These are phyloP conservation scores for Phytophthora boehmeriae DNA, from an alignment of 352 stramenopile species.

Conservation along the genomic window DNA sequence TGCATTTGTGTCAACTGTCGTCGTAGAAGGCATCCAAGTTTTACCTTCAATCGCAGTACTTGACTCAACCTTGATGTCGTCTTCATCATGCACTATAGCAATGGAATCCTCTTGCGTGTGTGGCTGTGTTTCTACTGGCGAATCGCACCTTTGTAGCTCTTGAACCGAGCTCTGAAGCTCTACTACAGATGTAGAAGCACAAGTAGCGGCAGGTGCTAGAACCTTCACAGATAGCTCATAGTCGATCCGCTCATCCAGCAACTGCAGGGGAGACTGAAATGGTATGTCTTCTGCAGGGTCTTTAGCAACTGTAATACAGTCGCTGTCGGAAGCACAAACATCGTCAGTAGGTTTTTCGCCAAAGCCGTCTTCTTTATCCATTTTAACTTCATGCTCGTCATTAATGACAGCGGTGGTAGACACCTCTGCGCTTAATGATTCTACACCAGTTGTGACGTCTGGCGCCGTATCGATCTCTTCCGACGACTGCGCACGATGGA, in stretches of 20 bases:
- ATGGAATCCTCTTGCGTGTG: neutral
- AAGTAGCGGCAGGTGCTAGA: neutral
- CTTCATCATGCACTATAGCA: neutral
- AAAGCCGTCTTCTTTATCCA: too few species aligned
- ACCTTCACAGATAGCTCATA: neutral
- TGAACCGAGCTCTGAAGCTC: too few species aligned
- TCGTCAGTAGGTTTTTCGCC: too few species aligned
- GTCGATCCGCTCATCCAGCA: neutral
- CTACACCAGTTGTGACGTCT: neutral
- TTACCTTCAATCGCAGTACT: neutral
- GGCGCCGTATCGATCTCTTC: neutral
- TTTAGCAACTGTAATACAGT: neutral
- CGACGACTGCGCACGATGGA: conserved; percentile 1
- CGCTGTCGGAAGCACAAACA: too few species aligned
- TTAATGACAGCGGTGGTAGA: neutral
- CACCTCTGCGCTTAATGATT: too few species aligned
- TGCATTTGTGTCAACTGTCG: neutral
- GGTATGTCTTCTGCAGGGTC: neutral
- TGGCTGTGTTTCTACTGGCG: neutral
- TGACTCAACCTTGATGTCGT: neutral
- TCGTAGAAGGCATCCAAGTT: neutral
- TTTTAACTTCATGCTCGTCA: neutral
- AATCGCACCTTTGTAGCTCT: too few species aligned
- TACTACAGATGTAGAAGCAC: neutral
- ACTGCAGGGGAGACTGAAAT: neutral